Evolutionary conservation across 2,329 filamentous ascomycete genomes (phyloP), one percentile per base, ranked within the genome.

Genomic region (Diplodia sapinea): DNA sequence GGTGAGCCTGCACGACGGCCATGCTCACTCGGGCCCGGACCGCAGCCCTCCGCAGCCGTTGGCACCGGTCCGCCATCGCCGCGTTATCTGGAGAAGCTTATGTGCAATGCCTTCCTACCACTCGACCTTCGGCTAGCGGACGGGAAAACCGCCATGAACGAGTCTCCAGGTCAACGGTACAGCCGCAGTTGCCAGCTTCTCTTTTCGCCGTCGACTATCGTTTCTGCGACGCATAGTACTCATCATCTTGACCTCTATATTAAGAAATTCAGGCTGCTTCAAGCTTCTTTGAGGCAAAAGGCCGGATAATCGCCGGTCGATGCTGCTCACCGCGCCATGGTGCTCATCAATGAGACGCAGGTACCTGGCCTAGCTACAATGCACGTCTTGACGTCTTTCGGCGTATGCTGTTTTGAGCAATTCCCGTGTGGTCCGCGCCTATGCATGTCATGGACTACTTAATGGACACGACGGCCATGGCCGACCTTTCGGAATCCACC

Each of bases 31-130:
- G 43, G 43, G 59, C 59, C 59, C 59, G 59, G 59, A 63, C 43
- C 29, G 26, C 29, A 23, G 47, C 59, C 43, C 59, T 63, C 59
- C 59, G 59, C 59, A 50, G 59, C 59, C 15, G 36, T 51, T 51
- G 11, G 59, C 59, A 51, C 20, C 59, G 59, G 59, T 63, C 59
- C 59, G 59, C 43, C 26, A 63, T 63, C 47, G 59, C 59, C 59
- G 59, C 47, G 17, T 62, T 49, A 31, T 51, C 47, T 63, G 43
- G 20, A 63, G 43, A 50, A 31, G n/a, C 20, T 63, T 51, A 51
- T 43, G 43, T 62, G 59, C 59, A 47, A 29, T 51, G 15, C 59
- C 47, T 38, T 63, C 59, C 51, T 51, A 63, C 59, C 38, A 23
- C 40, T 20, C 26, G 47, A 36, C 47, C 43, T 38, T 63, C 59